Evolutionary conservation across 2,329 filamentous ascomycete species (phyloP), one percentile per base, ranked within the genome.

Genomic region (Sclerotiophoma versabilis): DNA sequence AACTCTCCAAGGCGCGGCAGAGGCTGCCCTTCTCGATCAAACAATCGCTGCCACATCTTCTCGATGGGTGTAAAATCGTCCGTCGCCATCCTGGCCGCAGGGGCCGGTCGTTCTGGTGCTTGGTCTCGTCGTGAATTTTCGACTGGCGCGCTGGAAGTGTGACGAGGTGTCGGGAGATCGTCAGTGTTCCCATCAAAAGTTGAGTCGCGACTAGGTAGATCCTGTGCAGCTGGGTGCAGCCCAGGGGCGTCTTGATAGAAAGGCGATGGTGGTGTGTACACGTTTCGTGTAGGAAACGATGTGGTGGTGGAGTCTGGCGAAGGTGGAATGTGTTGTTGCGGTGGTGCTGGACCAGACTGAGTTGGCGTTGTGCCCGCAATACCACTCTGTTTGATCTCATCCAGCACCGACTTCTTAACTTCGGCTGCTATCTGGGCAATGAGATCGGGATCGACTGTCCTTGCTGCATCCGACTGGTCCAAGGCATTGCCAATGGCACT

Each of bases 21-120:
- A 1, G 90, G 85, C 50, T 83, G 81, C 0, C 87, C 89, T 23
- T 86, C 80, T 2, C 80, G 77, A 39, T 89, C 86, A 68, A 96
- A 96, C 2, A 96, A 73, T 9, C 80, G 80, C 5, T 90, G 89
- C 92, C 92, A 96, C 68, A 87, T 87, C 68, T 83, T 84, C 70
- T 93, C 90, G 34, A 75, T 74, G 12, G 74, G 72, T n/a, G 72
- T 74, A 29, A 70, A 73, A 32, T 74, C 71, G 25, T 75, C 74
- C 22, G 69, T 70, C 14, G 65, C 61, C 61, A 74, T 72, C 43
- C 71, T 68, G 29, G 55, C 48, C 2, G 65, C 59, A 12, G 66
- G 63, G 23, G 58, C 37, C 23, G 74, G 74, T 23, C 74, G 62
- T 23, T 64, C 41, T 26, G 62, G 59, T 20, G 63, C 38, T 34